Conservation (phyloP, 352 stramenopile species). For the Phytopythium kandeliae region DNA sequence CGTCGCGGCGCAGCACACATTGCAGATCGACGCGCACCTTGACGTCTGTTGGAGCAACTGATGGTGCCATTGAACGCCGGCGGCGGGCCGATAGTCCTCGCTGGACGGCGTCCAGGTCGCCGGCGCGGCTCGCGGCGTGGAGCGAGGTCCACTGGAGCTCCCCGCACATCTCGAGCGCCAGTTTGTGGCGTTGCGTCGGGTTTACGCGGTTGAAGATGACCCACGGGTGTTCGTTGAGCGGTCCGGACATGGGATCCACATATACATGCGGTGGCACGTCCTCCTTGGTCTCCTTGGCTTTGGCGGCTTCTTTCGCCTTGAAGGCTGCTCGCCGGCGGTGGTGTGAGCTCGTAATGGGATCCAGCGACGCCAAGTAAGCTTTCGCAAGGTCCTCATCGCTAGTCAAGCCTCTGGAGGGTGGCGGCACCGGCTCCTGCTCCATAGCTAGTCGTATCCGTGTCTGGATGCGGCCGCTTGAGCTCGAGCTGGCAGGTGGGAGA, state of each 20-base stretch:
- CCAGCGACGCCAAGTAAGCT: conserved; percentile 5
- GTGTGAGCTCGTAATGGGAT: conserved; percentile 7
- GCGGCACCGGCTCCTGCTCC: background rate
- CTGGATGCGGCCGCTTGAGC: too few species aligned
- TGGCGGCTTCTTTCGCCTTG: conserved; percentile 1
- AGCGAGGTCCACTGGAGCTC: background rate
- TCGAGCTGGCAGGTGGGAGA: too few species aligned
- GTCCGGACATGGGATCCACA: too few species aligned
- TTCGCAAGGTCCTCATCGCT: background rate
- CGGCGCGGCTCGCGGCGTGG: background rate
- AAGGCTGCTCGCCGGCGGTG: conserved; percentile 7
- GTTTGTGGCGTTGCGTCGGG: conserved; percentile 11
- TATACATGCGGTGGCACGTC: too few species aligned
- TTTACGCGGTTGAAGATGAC: conserved; percentile 22
- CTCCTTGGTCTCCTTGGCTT: conserved; percentile 5
- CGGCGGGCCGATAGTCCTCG: background rate
- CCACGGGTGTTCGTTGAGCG: conserved; percentile 33
- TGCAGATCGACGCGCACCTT: background rate
- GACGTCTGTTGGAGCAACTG: background rate
- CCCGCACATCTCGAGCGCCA: conserved; percentile 23
- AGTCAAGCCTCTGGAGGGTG: background rate
- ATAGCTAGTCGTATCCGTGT: too few species aligned
- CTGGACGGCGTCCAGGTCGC: conserved; percentile 1
- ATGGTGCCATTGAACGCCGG: background rate
- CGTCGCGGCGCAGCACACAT: conserved; percentile 29